Conservation (phyloP, 768 basidiomycete species). For the Russula compacta region DNA sequence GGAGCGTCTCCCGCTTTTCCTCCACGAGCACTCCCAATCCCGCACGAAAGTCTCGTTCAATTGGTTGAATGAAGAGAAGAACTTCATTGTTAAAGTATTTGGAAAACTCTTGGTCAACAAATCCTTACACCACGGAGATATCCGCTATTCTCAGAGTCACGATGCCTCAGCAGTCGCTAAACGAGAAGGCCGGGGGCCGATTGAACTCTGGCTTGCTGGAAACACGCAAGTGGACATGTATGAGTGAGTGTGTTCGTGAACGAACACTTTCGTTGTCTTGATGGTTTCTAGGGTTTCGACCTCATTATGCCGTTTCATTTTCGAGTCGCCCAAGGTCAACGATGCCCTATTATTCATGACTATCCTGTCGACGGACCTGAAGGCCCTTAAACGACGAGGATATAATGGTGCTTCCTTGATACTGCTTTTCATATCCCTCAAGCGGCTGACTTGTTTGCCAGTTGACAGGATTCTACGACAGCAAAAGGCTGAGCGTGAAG, state of each 20-base stretch:
- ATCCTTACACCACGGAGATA: slow-evolving; percentile 43
- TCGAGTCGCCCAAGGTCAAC: slow-evolving; percentile 71
- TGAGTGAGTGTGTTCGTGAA: slow-evolving; percentile 51
- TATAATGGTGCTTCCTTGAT: slow-evolving; percentile 56
- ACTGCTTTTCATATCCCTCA: background rate
- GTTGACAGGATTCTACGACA: slow-evolving; percentile 88
- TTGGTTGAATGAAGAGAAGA: slow-evolving; percentile 54
- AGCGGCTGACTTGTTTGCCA: slow-evolving; percentile 28
- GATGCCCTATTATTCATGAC: slow-evolving; percentile 90
- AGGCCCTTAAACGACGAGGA: slow-evolving; percentile 70
- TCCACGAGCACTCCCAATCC: slow-evolving; percentile 78
- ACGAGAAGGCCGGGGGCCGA: slow-evolving; percentile 43
- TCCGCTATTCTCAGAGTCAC: slow-evolving; percentile 42
- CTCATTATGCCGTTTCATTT: slow-evolving; percentile 69
- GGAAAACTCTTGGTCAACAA: slow-evolving; percentile 56
- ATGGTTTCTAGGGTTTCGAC: slow-evolving; percentile 58
- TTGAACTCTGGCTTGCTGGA: slow-evolving; percentile 71
- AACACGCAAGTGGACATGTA: slow-evolving; percentile 79
- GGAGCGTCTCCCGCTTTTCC: slow-evolving; percentile 81
- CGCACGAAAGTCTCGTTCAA: slow-evolving; percentile 49
- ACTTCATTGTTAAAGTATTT: slow-evolving; percentile 65
- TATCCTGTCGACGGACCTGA: slow-evolving; percentile 83
- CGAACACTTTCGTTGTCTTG: background rate
- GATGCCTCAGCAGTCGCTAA: slow-evolving; percentile 70
- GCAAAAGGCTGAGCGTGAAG: slow-evolving; percentile 58